Percentiles rank a stretch among this genome's conserved stretches.
Conservation (phyloP, 306 rosid species). For the Amphicarpaea edgeworthii region DNA sequence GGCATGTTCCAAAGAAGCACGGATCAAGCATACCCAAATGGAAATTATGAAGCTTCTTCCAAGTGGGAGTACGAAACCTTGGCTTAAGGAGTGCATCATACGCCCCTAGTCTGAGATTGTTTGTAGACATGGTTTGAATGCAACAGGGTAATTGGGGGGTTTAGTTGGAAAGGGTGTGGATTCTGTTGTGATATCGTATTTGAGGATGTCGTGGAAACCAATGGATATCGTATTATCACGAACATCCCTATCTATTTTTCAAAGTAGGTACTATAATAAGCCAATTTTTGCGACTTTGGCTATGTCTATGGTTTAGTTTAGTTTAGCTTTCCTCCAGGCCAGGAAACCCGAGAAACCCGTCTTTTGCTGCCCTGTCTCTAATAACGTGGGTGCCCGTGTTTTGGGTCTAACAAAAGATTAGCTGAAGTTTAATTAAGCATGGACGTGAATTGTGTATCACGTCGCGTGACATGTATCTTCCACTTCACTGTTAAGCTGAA, state of each 20-base stretch:
- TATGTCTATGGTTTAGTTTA: not conserved
- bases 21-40: constrained; percentile 60
- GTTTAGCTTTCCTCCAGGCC: too few relatives aligned
- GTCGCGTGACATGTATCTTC: too few relatives aligned
- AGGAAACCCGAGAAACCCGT: constrained; percentile 4
- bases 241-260: constrained; percentile 42
- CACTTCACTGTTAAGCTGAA: too few relatives aligned
- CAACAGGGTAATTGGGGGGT: constrained; percentile 6
- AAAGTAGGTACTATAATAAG: not conserved
- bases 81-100: constrained; percentile 48
- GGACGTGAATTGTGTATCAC: too few relatives aligned
- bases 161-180: not conserved
- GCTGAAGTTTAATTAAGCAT: too few relatives aligned
- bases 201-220: constrained; percentile 50
- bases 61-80: constrained; percentile 38
- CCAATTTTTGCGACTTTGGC: not conserved
- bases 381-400: not conserved
- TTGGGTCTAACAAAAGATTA: too few relatives aligned
- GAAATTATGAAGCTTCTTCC: constrained; percentile 44
- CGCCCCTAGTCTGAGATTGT: constrained; percentile 51
- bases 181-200: not conserved
- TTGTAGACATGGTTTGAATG: constrained; percentile 53
- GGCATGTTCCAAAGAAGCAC: not conserved
- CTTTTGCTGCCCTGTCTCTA: not conserved
- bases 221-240: constrained; percentile 49